Base-by-base conservation (phyloP, 139 green algal species). In the Microglena sp. region DNA sequence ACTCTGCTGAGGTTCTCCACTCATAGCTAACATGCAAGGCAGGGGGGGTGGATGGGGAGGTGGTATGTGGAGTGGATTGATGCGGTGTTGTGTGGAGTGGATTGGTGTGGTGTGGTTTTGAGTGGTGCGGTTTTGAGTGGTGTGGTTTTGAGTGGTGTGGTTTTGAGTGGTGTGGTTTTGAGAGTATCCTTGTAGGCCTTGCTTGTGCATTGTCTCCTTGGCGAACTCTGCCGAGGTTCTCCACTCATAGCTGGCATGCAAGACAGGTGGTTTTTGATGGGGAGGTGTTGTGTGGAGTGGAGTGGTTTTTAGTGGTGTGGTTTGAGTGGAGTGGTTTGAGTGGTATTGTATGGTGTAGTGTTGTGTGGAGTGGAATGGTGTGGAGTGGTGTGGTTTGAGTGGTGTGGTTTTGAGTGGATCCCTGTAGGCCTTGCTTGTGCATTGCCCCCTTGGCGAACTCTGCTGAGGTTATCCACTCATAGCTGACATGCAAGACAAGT, bases 361-460 rank as follows among this genome's bases (percentile, higher is more conserved):
- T n/a, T n/a, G n/a, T n/a, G n/a, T n/a, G n/a, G n/a, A n/a, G n/a
- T n/a, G n/a, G n/a, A n/a, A n/a, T n/a, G n/a, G n/a, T n/a, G n/a
- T n/a, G n/a, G n/a, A n/a, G n/a, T n/a, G n/a, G n/a, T n/a, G n/a
- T n/a, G n/a, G n/a, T n/a, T n/a, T n/a, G n/a, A n/a, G n/a, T n/a
- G n/a, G n/a, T n/a, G 33, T 33, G 79, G 64, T 5, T 62, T 72
- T 30, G 69, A 82, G 58, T 55, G 4, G 6, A 74, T 74, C 58
- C 58, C 18, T 28, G n/a, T 8, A 65, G 32, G 22, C 58, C 58
- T 34, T 65, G 58, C 58, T 65, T 65, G 58, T 53, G 74, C 82
- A 91, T 91, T 1, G 86, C 86, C 46, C 83, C 82, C 64, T 89
- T 89, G 33, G 86, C 86, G 80, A 92, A 92, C 74, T 92, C 86